Conservation (phyloP, 768 basidiomycete genomes). For the Amanita muscaria region DNA sequence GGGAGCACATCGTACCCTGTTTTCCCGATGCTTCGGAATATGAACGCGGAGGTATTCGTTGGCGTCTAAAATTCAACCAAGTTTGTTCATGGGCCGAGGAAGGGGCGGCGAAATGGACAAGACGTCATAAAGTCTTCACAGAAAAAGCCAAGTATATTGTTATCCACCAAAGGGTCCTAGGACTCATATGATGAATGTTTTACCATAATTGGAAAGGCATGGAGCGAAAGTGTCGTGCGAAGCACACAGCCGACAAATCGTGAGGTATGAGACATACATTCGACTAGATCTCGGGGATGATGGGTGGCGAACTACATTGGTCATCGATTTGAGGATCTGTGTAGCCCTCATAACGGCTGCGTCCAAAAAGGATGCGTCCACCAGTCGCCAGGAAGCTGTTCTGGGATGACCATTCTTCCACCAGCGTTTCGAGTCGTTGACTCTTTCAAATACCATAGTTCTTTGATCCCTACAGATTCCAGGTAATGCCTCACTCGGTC, state of each 20-base stretch:
- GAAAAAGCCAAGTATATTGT: too few species aligned
- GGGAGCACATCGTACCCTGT: too few species aligned
- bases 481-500: slow-evolving; percentile 56
- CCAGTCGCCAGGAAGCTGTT: slow-evolving; percentile 45
- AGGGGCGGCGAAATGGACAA: too few species aligned
- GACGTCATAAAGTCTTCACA: too few species aligned
- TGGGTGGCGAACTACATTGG: neutral
- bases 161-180: neutral
- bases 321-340: too few species aligned
- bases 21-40: too few species aligned
- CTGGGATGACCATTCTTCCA: slow-evolving; percentile 36
- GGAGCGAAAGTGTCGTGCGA: too few species aligned
- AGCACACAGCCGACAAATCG: too few species aligned
- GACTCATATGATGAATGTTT: neutral
- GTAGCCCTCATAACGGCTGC: neutral
- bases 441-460: slow-evolving; percentile 54
- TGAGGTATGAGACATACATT: too few species aligned
- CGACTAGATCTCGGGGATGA: neutral
- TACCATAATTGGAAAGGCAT: neutral
- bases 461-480: slow-evolving; percentile 43
- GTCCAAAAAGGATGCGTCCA: slow-evolving; percentile 54
- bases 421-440: slow-evolving; percentile 32
- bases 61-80: too few species aligned
- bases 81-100: too few species aligned
- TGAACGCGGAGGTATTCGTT: too few species aligned